Evolutionary conservation across 208 protist genomes (phyloP).

Genomic region (Trypanosoma vivax): DNA sequence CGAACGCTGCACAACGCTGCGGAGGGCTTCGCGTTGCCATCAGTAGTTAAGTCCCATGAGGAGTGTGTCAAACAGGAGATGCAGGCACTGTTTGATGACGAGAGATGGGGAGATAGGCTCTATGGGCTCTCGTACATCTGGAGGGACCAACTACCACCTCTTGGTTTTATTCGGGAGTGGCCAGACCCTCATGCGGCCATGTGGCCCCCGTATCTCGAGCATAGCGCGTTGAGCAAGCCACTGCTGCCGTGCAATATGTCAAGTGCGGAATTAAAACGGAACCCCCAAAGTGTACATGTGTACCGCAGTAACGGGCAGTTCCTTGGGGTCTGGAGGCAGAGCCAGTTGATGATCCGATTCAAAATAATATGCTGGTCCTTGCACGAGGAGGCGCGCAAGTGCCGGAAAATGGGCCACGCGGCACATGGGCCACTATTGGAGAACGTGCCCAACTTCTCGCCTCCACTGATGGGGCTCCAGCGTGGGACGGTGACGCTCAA

Average conservation of each 20-base stretch:
- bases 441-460: slow-evolving; percentile 39
- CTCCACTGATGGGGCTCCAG: slow-evolving; percentile 58
- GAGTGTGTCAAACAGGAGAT: slow-evolving; percentile 6
- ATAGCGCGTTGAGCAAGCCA: background rate
- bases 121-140: slow-evolving; percentile 76
- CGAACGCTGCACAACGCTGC: slow-evolving; percentile 28
- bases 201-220: slow-evolving; percentile 39
- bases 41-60: background rate
- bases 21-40: slow-evolving; percentile 1
- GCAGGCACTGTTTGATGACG: background rate
- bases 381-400: slow-evolving; percentile 46
- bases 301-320: slow-evolving; percentile 14
- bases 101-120: slow-evolving; percentile 19
- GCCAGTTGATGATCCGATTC: slow-evolving; percentile 65
- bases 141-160: slow-evolving; percentile 52
- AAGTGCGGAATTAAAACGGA: background rate
- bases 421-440: background rate
- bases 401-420: background rate
- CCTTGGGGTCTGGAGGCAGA: slow-evolving; percentile 77
- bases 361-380: slow-evolving; percentile 75
- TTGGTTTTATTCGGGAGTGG: slow-evolving; percentile 58
- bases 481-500: slow-evolving; percentile 5
- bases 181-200: slow-evolving; percentile 61
- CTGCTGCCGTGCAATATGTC: background rate
- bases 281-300: slow-evolving; percentile 15